Base-by-base conservation (phyloP, 164 flowering plant genomes). In the Vitis rotundifolia region DNA sequence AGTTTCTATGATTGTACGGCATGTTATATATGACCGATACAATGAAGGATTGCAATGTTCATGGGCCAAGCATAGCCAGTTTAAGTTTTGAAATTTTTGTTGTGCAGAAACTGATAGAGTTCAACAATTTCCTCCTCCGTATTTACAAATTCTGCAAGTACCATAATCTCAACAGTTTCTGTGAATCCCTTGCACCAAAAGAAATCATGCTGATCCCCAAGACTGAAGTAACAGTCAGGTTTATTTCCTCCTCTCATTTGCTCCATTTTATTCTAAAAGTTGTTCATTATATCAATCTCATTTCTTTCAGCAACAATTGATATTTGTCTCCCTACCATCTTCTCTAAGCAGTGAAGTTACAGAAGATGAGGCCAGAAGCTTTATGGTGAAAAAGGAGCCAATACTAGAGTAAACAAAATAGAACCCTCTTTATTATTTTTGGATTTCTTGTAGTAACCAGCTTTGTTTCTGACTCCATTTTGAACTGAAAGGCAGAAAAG, bases 141-240 rank as follows among this genome's bases (percentile, higher is more conserved):
- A 80, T 89, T 59, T 51, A 56, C 58, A 78, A 76, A 28, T 84
- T 77, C 71, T 89, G 92, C 79, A 77, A 64, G 64, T 79, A 85
- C 69, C 79, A 81, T 55, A 51, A 78, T 68, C 80, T 85, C n/a
- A 58, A 49, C 16, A 71, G 71, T 74, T 88, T 94, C 65, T 81
- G 76, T 50, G 81, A 88, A 51, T 83, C 73, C 47, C 89, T 94
- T 64, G 77, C 70, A 29, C 76, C 88, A 11, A 80, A 81, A 59
- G 78, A 77, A 26, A 56, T 92, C 64, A 78, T 61, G 18, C 72
- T 91, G 77, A 92, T 94, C 68, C 78, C 89, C 72, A 91, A 88
- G 71, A 63, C 77, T 15, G 97, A 94, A 81, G 92, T 97, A 28
- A 26, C 60, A 62, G 98, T 90, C 87, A 92, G 98, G 98, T 92